A percentile compares a stretch with the other conserved stretches of the same genome.
phyloP scores from a whole-genome alignment of 306 rosid genomes.

The Citrullus colocynthis region DNA sequence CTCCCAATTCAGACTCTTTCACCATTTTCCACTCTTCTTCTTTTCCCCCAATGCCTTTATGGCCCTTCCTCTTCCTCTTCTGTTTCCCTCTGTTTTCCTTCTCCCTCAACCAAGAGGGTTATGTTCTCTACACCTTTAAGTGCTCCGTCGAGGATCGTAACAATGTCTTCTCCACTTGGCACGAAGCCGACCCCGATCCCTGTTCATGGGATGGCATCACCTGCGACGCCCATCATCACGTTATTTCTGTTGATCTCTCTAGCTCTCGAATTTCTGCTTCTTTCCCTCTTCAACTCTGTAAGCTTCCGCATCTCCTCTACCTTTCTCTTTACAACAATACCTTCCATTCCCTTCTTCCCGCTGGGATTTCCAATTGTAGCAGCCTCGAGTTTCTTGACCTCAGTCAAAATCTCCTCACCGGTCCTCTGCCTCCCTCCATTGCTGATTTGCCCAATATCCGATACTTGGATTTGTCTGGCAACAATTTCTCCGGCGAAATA shows the following conservation, averaged over 20 bases:
- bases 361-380: slow-evolving; percentile 30
- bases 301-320: slow-evolving; percentile 33
- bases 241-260: slow-evolving; percentile 42
- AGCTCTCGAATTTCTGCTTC: slow-evolving; percentile 41
- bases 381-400: slow-evolving; percentile 53
- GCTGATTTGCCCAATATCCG: slow-evolving; percentile 36
- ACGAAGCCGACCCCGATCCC: slow-evolving; percentile 32
- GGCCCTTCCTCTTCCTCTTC: not conserved
- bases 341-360: slow-evolving; percentile 48
- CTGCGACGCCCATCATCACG: slow-evolving; percentile 31
- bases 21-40: not conserved
- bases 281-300: slow-evolving; percentile 48
- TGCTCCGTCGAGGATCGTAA: slow-evolving; percentile 35
- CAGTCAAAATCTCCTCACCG: slow-evolving; percentile 71
- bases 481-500: slow-evolving; percentile 67
- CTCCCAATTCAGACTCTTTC: not conserved
- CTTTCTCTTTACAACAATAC: slow-evolving; percentile 55
- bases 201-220: slow-evolving; percentile 55
- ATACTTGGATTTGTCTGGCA: slow-evolving; percentile 59
- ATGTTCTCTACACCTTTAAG: slow-evolving; percentile 37
- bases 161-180: slow-evolving; percentile 53
- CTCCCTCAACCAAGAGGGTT: slow-evolving; percentile 52
- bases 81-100: not conserved
- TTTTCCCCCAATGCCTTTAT: not conserved
- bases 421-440: slow-evolving; percentile 41